phyloP scores from a whole-genome alignment of 2,329 filamentous ascomycete genomes.

The Sporothrix schenckii region DNA sequence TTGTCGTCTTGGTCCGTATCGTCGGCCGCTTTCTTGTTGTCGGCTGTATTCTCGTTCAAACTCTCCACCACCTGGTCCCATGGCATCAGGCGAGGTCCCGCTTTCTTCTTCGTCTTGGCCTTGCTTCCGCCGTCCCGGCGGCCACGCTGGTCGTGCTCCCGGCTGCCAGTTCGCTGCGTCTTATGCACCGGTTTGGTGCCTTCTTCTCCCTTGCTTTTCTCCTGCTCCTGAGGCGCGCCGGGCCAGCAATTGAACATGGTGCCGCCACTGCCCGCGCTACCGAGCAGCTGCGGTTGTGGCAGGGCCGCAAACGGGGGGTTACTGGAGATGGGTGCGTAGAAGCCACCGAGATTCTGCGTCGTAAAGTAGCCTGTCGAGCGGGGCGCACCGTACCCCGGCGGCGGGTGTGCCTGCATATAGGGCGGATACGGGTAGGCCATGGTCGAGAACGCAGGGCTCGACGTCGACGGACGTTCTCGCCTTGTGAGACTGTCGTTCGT shows the following conservation, averaged over 20 bases:
- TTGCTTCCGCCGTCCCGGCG: neutral
- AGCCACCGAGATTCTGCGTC: conserved; percentile 23
- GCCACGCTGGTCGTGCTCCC: neutral
- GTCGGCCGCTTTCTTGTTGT: neutral
- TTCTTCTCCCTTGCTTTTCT: neutral
- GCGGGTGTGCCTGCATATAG: conserved; percentile 15
- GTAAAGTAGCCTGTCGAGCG: conserved; percentile 27
- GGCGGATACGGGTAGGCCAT: conserved; percentile 12
- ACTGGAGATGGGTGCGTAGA: conserved; percentile 28
- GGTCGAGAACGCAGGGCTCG: neutral
- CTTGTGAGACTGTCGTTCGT: neutral
- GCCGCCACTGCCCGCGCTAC: neutral
- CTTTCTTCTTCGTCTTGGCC: neutral
- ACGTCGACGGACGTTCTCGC: neutral
- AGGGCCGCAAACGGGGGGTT: neutral
- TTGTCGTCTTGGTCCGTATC: neutral
- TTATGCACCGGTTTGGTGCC: neutral
- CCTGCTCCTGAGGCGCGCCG: conserved; percentile 6
- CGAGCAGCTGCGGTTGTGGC: neutral
- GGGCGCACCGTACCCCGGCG: conserved; percentile 7
- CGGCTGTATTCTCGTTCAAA: neutral
- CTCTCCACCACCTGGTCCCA: conserved; percentile 20
- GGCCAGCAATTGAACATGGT: conserved; percentile 31
- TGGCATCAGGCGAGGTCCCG: neutral
- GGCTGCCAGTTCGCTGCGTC: neutral